phyloP scores from a whole-genome alignment of 2,329 filamentous ascomycete genomes.

The Stachybotrys echinatus region DNA sequence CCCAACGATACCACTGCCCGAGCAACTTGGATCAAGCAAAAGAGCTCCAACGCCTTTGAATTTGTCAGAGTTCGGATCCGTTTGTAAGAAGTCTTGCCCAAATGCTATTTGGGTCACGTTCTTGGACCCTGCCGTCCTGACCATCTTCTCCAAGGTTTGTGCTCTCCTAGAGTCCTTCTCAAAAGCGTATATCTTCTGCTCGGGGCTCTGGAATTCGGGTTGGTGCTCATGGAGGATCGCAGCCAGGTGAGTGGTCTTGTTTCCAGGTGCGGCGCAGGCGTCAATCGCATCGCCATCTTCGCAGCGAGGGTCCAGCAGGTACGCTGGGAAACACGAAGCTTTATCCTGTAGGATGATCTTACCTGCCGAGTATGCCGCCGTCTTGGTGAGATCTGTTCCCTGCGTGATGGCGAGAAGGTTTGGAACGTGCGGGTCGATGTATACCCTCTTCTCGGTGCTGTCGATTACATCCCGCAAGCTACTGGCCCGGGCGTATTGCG shows the following conservation, averaged over 20 bases:
- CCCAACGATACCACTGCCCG: constrained; percentile 89
- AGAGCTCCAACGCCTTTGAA: constrained; percentile 73
- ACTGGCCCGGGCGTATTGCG: constrained; percentile 50
- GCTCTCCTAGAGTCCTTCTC: constrained; percentile 71
- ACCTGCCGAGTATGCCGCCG: constrained; percentile 67
- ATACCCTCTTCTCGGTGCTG: constrained; percentile 45
- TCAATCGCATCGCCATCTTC: constrained; percentile 79
- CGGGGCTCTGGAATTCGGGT: constrained; percentile 25
- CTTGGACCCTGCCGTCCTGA: constrained; percentile 68
- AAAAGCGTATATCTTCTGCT: constrained; percentile 63
- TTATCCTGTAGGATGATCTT: constrained; percentile 91
- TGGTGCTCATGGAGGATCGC: constrained; percentile 56
- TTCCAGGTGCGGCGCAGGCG: constrained; percentile 89
- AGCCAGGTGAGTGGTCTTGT: constrained; percentile 93
- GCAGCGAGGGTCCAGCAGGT: constrained; percentile 66
- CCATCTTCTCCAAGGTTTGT: constrained; percentile 78
- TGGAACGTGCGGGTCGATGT: constrained; percentile 76
- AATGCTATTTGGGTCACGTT: constrained; percentile 61
- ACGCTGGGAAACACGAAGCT: constrained; percentile 93
- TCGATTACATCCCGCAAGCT: constrained; percentile 52
- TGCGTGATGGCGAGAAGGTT: constrained; percentile 76
- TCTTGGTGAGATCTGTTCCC: constrained; percentile 65
- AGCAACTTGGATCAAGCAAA: constrained; percentile 90
- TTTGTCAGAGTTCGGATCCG: constrained; percentile 57
- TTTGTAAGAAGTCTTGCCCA: constrained; percentile 76